These are phyloP conservation scores for Phytophthora aleatoria DNA, from an alignment of 352 stramenopile species.

Conservation along the genomic window DNA sequence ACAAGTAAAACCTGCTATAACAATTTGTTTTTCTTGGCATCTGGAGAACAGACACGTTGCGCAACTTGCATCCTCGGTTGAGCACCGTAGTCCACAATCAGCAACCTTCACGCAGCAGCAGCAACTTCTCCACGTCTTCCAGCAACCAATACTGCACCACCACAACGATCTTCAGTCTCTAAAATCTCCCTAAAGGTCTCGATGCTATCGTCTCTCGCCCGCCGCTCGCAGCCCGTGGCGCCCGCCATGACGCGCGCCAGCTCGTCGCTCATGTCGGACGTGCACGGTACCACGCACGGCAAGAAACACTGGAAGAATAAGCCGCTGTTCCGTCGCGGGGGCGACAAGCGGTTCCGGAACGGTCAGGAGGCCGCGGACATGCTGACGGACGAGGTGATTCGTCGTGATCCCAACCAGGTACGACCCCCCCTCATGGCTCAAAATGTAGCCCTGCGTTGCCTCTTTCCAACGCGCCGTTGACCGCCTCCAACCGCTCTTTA, in stretches of 20 bases:
- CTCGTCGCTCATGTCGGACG: conserved; percentile 87
- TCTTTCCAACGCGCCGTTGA: conserved; percentile 19
- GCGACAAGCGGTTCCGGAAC: conserved; percentile 96
- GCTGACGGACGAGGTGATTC: conserved; percentile 82
- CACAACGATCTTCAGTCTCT: conserved; percentile 4
- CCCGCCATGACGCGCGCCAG: conserved; percentile 34
- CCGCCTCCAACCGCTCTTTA: not conserved
- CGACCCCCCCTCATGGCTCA: conserved; percentile 6
- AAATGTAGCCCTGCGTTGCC: conserved; percentile 17
- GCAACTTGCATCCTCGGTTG: not conserved
- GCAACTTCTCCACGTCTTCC: not conserved
- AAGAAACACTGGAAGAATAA: conserved; percentile 97
- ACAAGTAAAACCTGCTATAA: no score
- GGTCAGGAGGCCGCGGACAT: conserved; percentile 96
- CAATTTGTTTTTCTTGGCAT: no score
- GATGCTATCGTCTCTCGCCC: conserved; percentile 40
- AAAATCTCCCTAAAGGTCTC: not conserved
- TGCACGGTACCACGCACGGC: conserved; percentile 87
- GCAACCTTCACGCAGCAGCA: not conserved
- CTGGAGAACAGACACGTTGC: not conserved
- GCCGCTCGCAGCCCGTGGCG: conserved; percentile 23
- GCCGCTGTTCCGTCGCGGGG: conserved; percentile 95
- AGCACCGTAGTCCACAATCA: not conserved
- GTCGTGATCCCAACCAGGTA: conserved; percentile 80
- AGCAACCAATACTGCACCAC: conserved; percentile 1